Evolutionary conservation across 169 alveolate genomes (phyloP).

Genomic region (Fabrea salina): DNA sequence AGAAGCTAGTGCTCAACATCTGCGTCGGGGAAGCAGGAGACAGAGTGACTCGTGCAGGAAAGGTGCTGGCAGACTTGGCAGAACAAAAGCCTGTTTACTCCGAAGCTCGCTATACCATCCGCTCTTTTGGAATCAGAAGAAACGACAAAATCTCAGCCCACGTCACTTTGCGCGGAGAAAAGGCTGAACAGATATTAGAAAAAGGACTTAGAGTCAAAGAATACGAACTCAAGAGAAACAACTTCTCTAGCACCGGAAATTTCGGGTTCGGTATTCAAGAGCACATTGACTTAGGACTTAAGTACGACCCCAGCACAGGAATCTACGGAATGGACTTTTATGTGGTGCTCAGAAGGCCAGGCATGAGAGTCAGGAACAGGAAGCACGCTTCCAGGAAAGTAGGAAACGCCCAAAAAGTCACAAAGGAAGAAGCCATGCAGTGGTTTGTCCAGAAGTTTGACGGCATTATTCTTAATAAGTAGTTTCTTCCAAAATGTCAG

Average conservation of each 20-base stretch:
- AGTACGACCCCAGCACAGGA: constrained; percentile 97
- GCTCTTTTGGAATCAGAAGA: constrained; percentile 98
- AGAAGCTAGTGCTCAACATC: constrained; percentile 97
- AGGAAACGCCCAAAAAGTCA: constrained; percentile 94
- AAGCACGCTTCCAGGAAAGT: constrained; percentile 89
- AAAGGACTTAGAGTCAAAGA: constrained; percentile 99
- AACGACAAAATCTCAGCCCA: constrained; percentile 98
- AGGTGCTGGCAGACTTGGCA: constrained; percentile 97
- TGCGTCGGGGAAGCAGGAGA: constrained; percentile 99
- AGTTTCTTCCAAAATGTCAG: too few relatives aligned
- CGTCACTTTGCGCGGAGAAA: constrained; percentile 98
- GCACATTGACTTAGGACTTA: constrained; percentile 99
- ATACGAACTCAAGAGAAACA: constrained; percentile 94
- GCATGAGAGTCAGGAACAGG: constrained; percentile 96
- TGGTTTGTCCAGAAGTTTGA: constrained; percentile 98
- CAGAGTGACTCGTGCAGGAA: constrained; percentile 98
- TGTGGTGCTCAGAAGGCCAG: constrained; percentile 98
- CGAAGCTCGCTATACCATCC: constrained; percentile 87
- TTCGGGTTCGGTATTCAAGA: constrained; percentile 99
- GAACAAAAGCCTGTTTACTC: constrained; percentile 98
- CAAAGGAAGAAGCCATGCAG: constrained; percentile 95
- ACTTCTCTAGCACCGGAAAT: constrained; percentile 98
- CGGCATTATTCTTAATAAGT: constrained; percentile 92
- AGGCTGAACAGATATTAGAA: constrained; percentile 98
- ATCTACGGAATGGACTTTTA: constrained; percentile 99